Evolutionary conservation across 1,139 yeast species (phyloP).

Genomic region (Pichia sp.): DNA sequence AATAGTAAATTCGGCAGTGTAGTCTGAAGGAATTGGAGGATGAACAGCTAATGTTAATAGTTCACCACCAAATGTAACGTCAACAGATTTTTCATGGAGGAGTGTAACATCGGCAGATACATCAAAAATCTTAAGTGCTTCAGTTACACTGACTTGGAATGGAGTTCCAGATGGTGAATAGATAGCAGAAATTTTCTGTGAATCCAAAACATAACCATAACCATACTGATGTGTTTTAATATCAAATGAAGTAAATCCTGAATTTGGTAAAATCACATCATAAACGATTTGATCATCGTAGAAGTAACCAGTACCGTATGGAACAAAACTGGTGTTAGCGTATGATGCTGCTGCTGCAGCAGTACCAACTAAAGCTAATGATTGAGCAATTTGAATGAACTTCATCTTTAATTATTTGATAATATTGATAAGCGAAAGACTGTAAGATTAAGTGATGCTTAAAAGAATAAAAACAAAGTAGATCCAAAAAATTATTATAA

Average conservation of each 20-base stretch:
- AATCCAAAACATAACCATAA: conserved; percentile 20
- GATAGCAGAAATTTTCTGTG: conserved; percentile 12
- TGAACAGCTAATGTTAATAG: too few species aligned
- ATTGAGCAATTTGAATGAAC: conserved; percentile 15
- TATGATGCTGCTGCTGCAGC: conserved; percentile 19
- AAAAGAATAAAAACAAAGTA: neutral
- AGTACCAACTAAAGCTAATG: conserved; percentile 18
- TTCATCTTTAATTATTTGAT: conserved; percentile 18
- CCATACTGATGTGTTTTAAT: conserved; percentile 19
- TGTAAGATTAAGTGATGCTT: neutral
- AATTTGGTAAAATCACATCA: conserved; percentile 20
- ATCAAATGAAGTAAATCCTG: conserved; percentile 19
- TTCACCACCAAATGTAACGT: conserved; percentile 9
- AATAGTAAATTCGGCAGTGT: conserved; percentile 21
- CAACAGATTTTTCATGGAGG: conserved; percentile 11
- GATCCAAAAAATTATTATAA: too few species aligned
- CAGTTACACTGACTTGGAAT: conserved; percentile 7
- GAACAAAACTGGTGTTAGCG: conserved; percentile 15
- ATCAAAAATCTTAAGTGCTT: conserved; percentile 13
- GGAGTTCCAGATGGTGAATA: conserved; percentile 14
- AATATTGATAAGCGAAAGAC: conserved; percentile 9
- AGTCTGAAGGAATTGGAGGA: conserved; percentile 8
- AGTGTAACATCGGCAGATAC: conserved; percentile 11
- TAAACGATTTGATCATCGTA: conserved; percentile 16
- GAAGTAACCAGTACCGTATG: conserved; percentile 23